These are phyloP conservation scores for Speleostelium caveatum DNA, from an alignment of 78 protist genomes.

Conservation along the genomic window DNA sequence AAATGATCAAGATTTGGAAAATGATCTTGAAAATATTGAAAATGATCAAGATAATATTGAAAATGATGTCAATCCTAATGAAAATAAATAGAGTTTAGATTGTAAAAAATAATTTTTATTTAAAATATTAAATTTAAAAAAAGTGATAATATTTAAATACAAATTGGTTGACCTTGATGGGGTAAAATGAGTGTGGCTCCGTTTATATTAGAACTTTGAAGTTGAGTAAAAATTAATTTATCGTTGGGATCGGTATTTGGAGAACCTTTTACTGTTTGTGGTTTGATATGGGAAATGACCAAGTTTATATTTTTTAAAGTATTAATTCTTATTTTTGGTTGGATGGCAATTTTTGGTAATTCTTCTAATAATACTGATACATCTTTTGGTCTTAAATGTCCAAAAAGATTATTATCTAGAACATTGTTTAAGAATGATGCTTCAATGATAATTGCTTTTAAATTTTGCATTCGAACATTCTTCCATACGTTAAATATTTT, in stretches of 20 bases:
- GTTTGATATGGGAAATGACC: constrained; percentile 52
- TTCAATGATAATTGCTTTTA: constrained; percentile 22
- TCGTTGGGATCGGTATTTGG: constrained; percentile 17
- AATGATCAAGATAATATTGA: too few relatives aligned
- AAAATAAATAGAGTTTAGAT: too few relatives aligned
- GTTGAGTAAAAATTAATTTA: constrained; percentile 18
- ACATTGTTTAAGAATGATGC: constrained; percentile 13
- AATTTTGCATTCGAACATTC: constrained; percentile 21
- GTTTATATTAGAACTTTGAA: background rate
- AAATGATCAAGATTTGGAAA: too few relatives aligned
- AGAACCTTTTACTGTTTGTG: constrained; percentile 52
- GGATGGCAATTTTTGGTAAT: background rate
- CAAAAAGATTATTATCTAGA: constrained; percentile 5
- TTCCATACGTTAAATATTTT: constrained; percentile 36
- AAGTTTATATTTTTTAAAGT: constrained; percentile 32
- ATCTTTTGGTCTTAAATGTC: constrained; percentile 63
- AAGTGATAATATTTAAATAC: too few relatives aligned
- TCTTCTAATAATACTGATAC: background rate
- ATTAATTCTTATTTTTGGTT: constrained; percentile 18
- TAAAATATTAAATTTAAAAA: too few relatives aligned
- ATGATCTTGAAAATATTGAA: too few relatives aligned
- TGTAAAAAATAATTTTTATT: too few relatives aligned
- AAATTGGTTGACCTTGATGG: constrained; percentile 49
- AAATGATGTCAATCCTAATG: too few relatives aligned
- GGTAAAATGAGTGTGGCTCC: constrained; percentile 23